A percentile compares a stretch with the other conserved stretches of the same genome.
Evolutionary conservation across 2,329 filamentous ascomycete genomes (phyloP).

Genomic region (Fonsecaea multimorphosa): DNA sequence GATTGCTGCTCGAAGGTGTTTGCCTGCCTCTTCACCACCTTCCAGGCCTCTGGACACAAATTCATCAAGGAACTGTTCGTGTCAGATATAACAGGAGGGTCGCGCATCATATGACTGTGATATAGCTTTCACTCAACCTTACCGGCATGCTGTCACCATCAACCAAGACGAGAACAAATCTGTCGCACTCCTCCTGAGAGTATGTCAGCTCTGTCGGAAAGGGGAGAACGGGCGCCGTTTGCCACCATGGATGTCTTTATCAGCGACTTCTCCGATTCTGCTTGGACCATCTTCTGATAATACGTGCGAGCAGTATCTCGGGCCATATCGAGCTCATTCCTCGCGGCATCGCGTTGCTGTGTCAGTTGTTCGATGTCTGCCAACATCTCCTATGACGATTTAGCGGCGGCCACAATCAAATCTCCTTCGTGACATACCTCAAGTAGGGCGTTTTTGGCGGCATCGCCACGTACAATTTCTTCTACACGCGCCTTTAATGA

Average conservation of each 20-base stretch:
- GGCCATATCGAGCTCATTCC: constrained; percentile 33
- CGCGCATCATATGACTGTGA: neutral
- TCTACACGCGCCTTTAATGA: constrained; percentile 30
- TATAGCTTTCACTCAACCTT: constrained; percentile 30
- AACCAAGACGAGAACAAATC: constrained; percentile 37
- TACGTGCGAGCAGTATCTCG: constrained; percentile 32
- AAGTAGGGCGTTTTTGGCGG: constrained; percentile 26
- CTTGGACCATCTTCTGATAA: constrained; percentile 33
- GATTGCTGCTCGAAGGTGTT: constrained; percentile 32
- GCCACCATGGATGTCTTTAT: constrained; percentile 32
- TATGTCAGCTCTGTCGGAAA: constrained; percentile 25
- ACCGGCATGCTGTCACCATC: constrained; percentile 49
- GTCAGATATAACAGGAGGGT: constrained; percentile 17
- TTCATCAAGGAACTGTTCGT: constrained; percentile 32
- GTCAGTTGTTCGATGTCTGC: constrained; percentile 28
- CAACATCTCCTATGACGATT: constrained; percentile 27
- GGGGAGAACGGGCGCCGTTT: neutral
- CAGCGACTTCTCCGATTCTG: constrained; percentile 27
- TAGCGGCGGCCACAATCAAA: constrained; percentile 3
- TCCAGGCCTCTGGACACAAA: constrained; percentile 30
- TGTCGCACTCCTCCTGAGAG: constrained; percentile 34
- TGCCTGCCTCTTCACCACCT: constrained; percentile 36
- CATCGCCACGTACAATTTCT: constrained; percentile 23
- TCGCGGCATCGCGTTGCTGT: constrained; percentile 28
- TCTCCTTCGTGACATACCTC: constrained; percentile 19